Percentiles rank a stretch among this genome's conserved stretches.
Evolutionary conservation across 331 rosid species (phyloP).

Genomic region (Quercus tomentella): DNA sequence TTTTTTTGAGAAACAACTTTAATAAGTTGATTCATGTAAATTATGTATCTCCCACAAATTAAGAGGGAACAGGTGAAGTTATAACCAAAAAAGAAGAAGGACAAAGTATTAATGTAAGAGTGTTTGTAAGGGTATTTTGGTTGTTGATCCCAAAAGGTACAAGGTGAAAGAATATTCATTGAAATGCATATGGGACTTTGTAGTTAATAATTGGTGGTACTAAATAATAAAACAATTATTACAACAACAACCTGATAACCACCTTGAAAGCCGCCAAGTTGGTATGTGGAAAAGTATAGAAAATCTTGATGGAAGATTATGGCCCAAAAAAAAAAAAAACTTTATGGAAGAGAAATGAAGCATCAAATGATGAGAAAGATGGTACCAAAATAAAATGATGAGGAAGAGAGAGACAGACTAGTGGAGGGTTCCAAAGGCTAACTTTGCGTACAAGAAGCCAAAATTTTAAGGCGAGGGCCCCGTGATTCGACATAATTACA

Average conservation of each 20-base stretch:
- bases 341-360: slow-evolving; percentile 13
- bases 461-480: slow-evolving; percentile 41
- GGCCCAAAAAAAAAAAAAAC: no score
- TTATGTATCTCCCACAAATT: no score
- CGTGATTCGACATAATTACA: slow-evolving; percentile 23
- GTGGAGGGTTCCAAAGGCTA: slow-evolving; percentile 51
- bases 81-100: no score
- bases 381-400: no score
- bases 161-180: neutral
- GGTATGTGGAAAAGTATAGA: slow-evolving; percentile 17
- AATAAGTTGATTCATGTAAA: neutral
- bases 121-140: neutral
- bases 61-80: no score
- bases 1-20: no score
- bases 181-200: neutral
- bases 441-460: slow-evolving; percentile 66
- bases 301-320: slow-evolving; percentile 2
- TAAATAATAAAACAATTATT: slow-evolving; percentile 22
- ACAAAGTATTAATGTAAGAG: neutral
- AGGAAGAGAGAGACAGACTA: neutral
- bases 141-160: neutral
- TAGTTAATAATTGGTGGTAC: slow-evolving; percentile 1
- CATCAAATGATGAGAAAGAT: slow-evolving; percentile 24
- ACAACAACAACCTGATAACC: slow-evolving; percentile 32
- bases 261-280: slow-evolving; percentile 51